phyloP scores from a whole-genome alignment of 2,329 filamentous ascomycete species.

The Ophiosphaerella herpotricha region DNA sequence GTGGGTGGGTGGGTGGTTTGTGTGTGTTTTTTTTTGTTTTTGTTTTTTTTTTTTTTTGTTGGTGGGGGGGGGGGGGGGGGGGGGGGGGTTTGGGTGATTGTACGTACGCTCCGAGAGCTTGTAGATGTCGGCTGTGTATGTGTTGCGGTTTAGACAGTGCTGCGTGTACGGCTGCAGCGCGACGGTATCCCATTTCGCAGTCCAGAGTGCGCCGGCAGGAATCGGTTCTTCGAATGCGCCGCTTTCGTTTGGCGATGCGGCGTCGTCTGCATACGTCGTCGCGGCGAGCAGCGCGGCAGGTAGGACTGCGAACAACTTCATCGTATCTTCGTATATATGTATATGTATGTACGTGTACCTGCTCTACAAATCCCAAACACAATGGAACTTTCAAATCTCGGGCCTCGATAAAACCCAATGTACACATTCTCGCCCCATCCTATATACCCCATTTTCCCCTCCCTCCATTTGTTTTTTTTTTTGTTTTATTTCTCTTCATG shows the following conservation, averaged over 20 bases:
- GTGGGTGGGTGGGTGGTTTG: no score
- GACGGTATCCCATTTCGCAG: slow-evolving; percentile 29
- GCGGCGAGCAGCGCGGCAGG: slow-evolving; percentile 27
- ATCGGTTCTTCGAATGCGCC: slow-evolving; percentile 27
- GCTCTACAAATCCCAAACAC: neutral
- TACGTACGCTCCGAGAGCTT: slow-evolving; percentile 27
- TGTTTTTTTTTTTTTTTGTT: no score
- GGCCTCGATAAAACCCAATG: no score
- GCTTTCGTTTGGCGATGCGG: slow-evolving; percentile 8
- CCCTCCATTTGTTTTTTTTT: no score
- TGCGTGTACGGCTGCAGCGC: slow-evolving; percentile 28
- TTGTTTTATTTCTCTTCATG: slow-evolving; percentile 6
- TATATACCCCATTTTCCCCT: slow-evolving; percentile 3
- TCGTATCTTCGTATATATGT: slow-evolving; percentile 8
- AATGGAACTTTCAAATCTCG: neutral
- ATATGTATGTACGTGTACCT: neutral
- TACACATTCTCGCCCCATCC: neutral
- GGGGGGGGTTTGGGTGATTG: no score
- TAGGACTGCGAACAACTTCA: slow-evolving; percentile 30
- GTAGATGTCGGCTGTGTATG: slow-evolving; percentile 35
- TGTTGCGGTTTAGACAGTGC: slow-evolving; percentile 22
- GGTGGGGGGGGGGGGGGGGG: no score
- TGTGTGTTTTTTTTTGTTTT: no score
- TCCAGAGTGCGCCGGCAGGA: slow-evolving; percentile 38
- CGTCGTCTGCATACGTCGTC: slow-evolving; percentile 17